Conservation (phyloP, 371 early-diverging fungal genomes). For the Rhizopus sp. region DNA sequence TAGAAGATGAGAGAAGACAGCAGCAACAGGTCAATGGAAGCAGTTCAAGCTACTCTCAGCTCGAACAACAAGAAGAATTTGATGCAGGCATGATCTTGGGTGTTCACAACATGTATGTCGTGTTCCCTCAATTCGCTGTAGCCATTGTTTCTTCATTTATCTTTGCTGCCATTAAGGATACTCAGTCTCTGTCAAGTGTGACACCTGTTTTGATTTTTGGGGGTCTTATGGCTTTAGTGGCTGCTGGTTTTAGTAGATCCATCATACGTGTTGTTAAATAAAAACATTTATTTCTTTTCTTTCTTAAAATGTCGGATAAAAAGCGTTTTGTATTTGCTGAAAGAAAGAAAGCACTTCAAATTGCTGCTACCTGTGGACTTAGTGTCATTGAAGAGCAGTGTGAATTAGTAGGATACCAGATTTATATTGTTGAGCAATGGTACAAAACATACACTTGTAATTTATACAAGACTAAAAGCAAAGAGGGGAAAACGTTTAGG, state of each 20-base stretch:
- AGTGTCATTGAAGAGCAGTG: slow-evolving; percentile 48
- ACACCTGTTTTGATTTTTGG: slow-evolving; percentile 58
- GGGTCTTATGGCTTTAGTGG: slow-evolving; percentile 58
- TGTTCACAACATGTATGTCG: slow-evolving; percentile 81
- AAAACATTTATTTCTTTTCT: slow-evolving; percentile 2
- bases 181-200: slow-evolving; percentile 27
- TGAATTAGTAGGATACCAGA: slow-evolving; percentile 59
- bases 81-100: slow-evolving; percentile 72
- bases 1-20: slow-evolving; percentile 42
- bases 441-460: slow-evolving; percentile 12
- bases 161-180: slow-evolving; percentile 35
- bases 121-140: slow-evolving; percentile 72
- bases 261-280: slow-evolving; percentile 27
- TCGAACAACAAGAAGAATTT: slow-evolving; percentile 25
- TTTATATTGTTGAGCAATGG: slow-evolving; percentile 75
- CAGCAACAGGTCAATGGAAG: neutral
- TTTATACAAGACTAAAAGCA: neutral
- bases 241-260: slow-evolving; percentile 42
- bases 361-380: slow-evolving; percentile 53
- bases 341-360: slow-evolving; percentile 44
- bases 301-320: slow-evolving; percentile 34
- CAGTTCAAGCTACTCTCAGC: neutral
- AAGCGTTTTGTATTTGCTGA: slow-evolving; percentile 61
- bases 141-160: slow-evolving; percentile 53
- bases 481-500: slow-evolving; percentile 35